A percentile compares a stretch with the other conserved stretches of the same genome.
Evolutionary conservation across 768 basidiomycete genomes (phyloP).

Genomic region (Xerocomellus amylosporus): DNA sequence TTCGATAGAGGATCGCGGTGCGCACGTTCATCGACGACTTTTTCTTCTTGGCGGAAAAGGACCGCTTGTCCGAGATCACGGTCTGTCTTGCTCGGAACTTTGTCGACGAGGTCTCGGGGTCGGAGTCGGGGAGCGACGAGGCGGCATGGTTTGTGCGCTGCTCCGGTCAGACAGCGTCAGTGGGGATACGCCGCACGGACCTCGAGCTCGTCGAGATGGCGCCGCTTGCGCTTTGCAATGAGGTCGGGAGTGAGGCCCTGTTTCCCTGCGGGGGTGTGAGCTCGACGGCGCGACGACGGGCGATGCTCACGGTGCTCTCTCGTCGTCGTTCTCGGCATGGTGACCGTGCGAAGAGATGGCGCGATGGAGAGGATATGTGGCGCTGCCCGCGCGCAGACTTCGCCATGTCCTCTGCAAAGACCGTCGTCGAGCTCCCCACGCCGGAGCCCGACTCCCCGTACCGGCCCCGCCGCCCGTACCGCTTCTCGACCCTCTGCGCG

Average conservation of each 20-base stretch:
- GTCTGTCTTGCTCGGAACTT: constrained; percentile 73
- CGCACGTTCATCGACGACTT: constrained; percentile 82
- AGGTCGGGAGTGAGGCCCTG: constrained; percentile 57
- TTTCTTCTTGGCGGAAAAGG: constrained; percentile 54
- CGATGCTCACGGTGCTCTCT: constrained; percentile 33
- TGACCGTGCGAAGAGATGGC: constrained; percentile 9
- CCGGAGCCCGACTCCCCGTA: constrained; percentile 80
- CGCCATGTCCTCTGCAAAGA: constrained; percentile 10
- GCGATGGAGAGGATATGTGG: constrained; percentile 4
- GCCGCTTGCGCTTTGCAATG: constrained; percentile 70
- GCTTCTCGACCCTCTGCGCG: constrained; percentile 88
- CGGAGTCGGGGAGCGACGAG: constrained; percentile 33
- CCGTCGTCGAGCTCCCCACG: constrained; percentile 61
- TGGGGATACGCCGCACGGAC: constrained; percentile 33
- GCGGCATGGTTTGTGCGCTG: constrained; percentile 80
- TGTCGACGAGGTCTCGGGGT: constrained; percentile 24
- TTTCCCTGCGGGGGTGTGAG: constrained; percentile 29
- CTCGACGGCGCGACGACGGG: constrained; percentile 1
- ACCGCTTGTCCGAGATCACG: constrained; percentile 71
- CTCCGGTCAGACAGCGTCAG: neutral
- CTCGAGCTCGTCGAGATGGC: constrained; percentile 85
- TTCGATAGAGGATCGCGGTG: constrained; percentile 78
- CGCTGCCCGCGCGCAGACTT: neutral
- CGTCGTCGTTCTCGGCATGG: constrained; percentile 25
- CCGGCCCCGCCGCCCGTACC: constrained; percentile 67